These are phyloP conservation scores for Wilhelminamyces savonicus DNA, from an alignment of 805 yeast genomes.

Conservation along the genomic window DNA sequence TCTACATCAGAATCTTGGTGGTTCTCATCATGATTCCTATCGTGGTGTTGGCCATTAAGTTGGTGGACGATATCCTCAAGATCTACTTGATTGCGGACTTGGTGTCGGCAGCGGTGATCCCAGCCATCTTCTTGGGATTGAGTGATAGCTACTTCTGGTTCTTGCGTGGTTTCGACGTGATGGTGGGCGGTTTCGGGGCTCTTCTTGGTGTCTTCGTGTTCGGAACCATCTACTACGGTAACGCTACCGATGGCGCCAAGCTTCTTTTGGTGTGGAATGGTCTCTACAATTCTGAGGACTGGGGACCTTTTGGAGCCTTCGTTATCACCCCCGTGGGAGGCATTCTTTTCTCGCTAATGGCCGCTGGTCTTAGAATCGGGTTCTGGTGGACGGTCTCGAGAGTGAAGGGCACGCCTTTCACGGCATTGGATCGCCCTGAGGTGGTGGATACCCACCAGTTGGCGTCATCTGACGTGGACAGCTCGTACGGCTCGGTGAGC, in stretches of 20 bases:
- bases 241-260: constrained; percentile 71
- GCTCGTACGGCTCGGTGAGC: constrained; percentile 12
- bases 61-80: constrained; percentile 76
- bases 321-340: constrained; percentile 87
- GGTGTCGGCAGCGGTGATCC: constrained; percentile 81
- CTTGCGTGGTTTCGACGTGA: constrained; percentile 72
- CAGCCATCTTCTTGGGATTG: constrained; percentile 75
- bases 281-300: constrained; percentile 66
- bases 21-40: constrained; percentile 79
- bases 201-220: constrained; percentile 72
- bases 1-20: constrained; percentile 66
- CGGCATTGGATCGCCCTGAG: constrained; percentile 38
- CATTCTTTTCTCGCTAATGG: constrained; percentile 47
- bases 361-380: constrained; percentile 44
- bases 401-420: constrained; percentile 32
- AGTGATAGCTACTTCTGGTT: constrained; percentile 55
- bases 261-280: constrained; percentile 76
- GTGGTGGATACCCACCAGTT: constrained; percentile 9
- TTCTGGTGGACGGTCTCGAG: constrained; percentile 24
- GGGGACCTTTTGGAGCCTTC: constrained; percentile 95
- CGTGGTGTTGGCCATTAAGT: constrained; percentile 74
- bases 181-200: constrained; percentile 81
- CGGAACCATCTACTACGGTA: constrained; percentile 73
- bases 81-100: constrained; percentile 88
- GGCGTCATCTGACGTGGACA: constrained; percentile 1